Conservation (phyloP, 2,329 filamentous ascomycete genomes). For the Helotiales sp. region DNA sequence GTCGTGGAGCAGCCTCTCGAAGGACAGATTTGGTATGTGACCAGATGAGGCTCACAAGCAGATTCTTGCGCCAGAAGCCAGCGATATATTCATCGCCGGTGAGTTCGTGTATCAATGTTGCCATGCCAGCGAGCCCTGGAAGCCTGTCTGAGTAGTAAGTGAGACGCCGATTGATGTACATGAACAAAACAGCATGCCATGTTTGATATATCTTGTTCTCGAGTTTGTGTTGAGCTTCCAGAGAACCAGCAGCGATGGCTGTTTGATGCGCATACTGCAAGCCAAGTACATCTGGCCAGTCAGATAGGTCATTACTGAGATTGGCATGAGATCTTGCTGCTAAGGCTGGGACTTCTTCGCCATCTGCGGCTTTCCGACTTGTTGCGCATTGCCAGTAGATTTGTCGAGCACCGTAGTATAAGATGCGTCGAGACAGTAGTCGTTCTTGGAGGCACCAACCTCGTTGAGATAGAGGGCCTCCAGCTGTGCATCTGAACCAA, state of each 20-base stretch:
- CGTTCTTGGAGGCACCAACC: slow-evolving; percentile 2
- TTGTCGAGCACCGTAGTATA: slow-evolving; percentile 3
- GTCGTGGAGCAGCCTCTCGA: neutral
- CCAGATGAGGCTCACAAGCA: slow-evolving; percentile 6
- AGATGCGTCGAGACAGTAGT: neutral
- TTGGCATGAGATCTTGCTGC: neutral
- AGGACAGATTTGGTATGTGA: neutral
- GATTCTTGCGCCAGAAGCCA: slow-evolving; percentile 8
- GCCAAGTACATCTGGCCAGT: slow-evolving; percentile 6
- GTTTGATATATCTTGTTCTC: neutral
- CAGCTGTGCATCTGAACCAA: slow-evolving; percentile 2
- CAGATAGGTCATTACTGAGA: neutral
- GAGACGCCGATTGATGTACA: neutral
- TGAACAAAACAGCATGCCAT: slow-evolving; percentile 4
- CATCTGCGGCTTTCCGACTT: slow-evolving; percentile 3
- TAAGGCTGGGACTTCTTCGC: neutral
- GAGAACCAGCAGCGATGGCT: neutral
- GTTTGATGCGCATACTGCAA: neutral
- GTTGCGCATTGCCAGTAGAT: slow-evolving; percentile 4
- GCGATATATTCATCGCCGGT: slow-evolving; percentile 11
- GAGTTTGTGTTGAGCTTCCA: neutral
- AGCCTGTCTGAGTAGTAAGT: slow-evolving; percentile 6
- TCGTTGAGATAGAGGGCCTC: neutral
- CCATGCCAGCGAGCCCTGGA: slow-evolving; percentile 11
- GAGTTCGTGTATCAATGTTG: neutral